Evolutionary conservation across 2,329 filamentous ascomycete genomes (phyloP), one percentile per base, ranked within the genome.

Genomic region (Colletotrichum eremochloae): DNA sequence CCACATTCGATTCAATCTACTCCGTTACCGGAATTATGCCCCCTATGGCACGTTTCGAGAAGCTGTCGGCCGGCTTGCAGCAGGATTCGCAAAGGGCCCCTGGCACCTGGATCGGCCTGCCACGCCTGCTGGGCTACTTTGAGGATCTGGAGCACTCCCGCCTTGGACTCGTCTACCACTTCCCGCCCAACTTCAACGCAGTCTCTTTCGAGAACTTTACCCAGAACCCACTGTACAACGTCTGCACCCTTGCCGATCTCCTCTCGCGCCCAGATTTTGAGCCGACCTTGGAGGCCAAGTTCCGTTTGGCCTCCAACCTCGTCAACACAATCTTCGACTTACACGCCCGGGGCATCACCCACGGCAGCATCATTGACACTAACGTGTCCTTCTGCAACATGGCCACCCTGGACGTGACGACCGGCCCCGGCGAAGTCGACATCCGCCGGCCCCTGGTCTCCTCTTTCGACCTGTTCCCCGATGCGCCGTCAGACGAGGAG

Each of bases 281-380:
- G 76, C 92, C 92, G 0, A 88, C 89, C 46, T 84, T 95, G 0
- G 93, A 96, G 81, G 91, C 92, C 70, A 93, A 94, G 76, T 95
- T 94, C 77, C 88, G 91, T 18, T 85, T 96, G 63, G 93, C 93
- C 4, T 87, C 92, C 65, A 93, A 94, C 75, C 84, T 95, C 3
- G 89, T 89, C 42, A 91, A 91, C 74, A 93, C 92, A 4, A 86
- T 95, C 44, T 93, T 93, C 77, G 91, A 93, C 75, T 85, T 95
- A 79, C 93, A 95, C 78, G 87, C 88, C 2, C 86, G 91, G 52
- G 89, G 90, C 18, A 88, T 94, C 64, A 88, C 87, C 0, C 93
- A 95, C 79, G 92, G 93, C 5, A 92, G 93, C 76, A 86, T 96
- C 40, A 84, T 88, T 60, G 90, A 90, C 75, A 87, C 85, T 52